Conservation (phyloP, 768 basidiomycete genomes). For the Terana coerulea region DNA sequence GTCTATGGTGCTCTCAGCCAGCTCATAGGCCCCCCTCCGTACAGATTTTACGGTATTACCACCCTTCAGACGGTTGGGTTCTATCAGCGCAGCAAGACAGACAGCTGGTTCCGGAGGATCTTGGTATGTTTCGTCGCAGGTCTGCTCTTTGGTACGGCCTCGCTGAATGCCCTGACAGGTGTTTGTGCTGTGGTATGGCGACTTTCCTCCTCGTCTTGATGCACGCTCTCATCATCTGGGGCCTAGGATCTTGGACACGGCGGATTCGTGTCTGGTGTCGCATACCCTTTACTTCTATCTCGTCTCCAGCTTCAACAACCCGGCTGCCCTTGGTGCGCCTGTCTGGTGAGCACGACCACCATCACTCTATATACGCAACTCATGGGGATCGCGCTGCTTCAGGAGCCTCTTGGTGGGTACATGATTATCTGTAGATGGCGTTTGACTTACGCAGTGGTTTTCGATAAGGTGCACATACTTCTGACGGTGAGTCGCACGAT, state of each 20-base stretch:
- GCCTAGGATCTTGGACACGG: slow-evolving; percentile 51
- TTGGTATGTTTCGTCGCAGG: too few species aligned
- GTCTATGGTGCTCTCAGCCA: not conserved
- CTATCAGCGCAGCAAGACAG: slow-evolving; percentile 5
- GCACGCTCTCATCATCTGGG: too few species aligned
- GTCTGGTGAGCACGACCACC: slow-evolving; percentile 41
- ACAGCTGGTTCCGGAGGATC: slow-evolving; percentile 5
- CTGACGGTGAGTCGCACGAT: slow-evolving; percentile 43
- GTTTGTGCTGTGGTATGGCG: not conserved
- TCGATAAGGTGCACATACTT: slow-evolving; percentile 47
- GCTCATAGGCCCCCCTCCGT: too few species aligned
- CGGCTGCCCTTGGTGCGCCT: slow-evolving; percentile 36
- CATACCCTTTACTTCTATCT: slow-evolving; percentile 59
- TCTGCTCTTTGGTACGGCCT: not conserved
- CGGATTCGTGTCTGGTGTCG: slow-evolving; percentile 46
- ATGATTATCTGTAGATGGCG: not conserved
- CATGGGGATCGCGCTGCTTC: not conserved
- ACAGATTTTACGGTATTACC: slow-evolving; percentile 9
- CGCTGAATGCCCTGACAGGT: not conserved
- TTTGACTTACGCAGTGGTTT: too few species aligned
- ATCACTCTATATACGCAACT: not conserved
- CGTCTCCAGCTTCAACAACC: slow-evolving; percentile 50
- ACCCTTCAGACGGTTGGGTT: slow-evolving; percentile 14
- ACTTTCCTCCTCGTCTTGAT: not conserved
- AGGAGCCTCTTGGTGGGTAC: too few species aligned